These are phyloP conservation scores for Earliella scabrosa DNA, from an alignment of 1,284 basidiomycete genomes.

Conservation along the genomic window DNA sequence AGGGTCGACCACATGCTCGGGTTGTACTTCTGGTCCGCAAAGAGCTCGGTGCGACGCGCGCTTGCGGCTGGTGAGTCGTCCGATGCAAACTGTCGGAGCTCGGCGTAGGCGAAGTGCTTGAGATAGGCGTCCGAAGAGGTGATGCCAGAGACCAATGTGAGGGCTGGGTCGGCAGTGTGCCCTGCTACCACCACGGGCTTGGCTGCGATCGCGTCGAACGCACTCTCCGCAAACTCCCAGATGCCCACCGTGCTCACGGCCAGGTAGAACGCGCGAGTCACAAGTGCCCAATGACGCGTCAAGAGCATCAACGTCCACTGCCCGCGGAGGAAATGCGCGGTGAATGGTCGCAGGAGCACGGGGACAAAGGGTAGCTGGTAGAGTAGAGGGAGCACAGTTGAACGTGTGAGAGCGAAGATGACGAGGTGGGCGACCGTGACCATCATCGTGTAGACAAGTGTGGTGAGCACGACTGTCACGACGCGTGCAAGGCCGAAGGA, in stretches of 20 bases:
- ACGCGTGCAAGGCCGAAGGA: constrained; percentile 36
- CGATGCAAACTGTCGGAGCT: constrained; percentile 50
- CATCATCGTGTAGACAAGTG: constrained; percentile 44
- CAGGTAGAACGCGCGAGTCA: constrained; percentile 52
- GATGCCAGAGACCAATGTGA: constrained; percentile 63
- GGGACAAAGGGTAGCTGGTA: constrained; percentile 57
- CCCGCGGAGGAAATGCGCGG: constrained; percentile 63
- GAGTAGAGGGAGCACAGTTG: constrained; percentile 51
- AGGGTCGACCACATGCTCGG: constrained; percentile 69
- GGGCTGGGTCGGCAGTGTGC: constrained; percentile 50
- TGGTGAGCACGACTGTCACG: constrained; percentile 41
- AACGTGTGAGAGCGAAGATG: constrained; percentile 49
- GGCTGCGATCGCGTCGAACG: constrained; percentile 59
- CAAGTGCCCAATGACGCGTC: constrained; percentile 46
- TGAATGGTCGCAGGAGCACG: constrained; percentile 57
- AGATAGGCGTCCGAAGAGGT: constrained; percentile 52
- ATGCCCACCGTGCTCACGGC: constrained; percentile 51
- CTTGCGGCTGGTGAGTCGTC: constrained; percentile 44
- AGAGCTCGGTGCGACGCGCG: constrained; percentile 56
- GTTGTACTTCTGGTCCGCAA: constrained; percentile 70
- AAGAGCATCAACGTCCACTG: constrained; percentile 57
- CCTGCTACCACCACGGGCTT: constrained; percentile 50
- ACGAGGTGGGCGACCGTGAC: constrained; percentile 42
- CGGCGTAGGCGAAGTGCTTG: constrained; percentile 61
- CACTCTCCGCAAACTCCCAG: constrained; percentile 64